Evolutionary conservation across 495 filamentous ascomycete species (phyloP).

Genomic region (Aspergillus affinis): DNA sequence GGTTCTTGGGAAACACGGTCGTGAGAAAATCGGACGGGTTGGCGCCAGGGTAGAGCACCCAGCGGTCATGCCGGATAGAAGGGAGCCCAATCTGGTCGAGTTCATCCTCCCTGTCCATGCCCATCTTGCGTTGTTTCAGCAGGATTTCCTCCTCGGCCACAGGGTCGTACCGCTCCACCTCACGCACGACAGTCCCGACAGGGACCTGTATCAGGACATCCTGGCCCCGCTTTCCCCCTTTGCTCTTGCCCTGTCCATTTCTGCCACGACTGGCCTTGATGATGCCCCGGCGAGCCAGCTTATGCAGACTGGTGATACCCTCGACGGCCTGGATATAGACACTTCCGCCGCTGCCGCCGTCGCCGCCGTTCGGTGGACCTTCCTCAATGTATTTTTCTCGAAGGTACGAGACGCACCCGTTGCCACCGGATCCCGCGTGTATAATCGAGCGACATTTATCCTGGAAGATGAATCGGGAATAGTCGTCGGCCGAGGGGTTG

Average conservation of each 20-base stretch:
- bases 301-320: conserved; percentile 89
- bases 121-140: conserved; percentile 29
- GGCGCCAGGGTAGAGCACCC: conserved; percentile 79
- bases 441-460: conserved; percentile 79
- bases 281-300: conserved; percentile 74
- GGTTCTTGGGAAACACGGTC: conserved; percentile 59
- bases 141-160: conserved; percentile 59
- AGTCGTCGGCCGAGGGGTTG: conserved; percentile 78
- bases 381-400: conserved; percentile 83
- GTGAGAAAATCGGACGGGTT: conserved; percentile 64
- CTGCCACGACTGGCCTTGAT: conserved; percentile 77
- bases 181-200: conserved; percentile 85
- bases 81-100: conserved; percentile 32
- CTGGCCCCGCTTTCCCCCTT: conserved; percentile 76
- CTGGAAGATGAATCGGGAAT: conserved; percentile 75
- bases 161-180: conserved; percentile 76
- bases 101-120: conserved; percentile 17
- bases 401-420: conserved; percentile 91
- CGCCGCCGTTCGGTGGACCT: conserved; percentile 95
- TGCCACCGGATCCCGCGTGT: conserved; percentile 75
- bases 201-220: conserved; percentile 89
- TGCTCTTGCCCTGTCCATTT: conserved; percentile 81
- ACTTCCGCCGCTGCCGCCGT: conserved; percentile 87
- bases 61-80: conserved; percentile 60
- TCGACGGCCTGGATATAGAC: conserved; percentile 92